Base-by-base conservation (phyloP, 1,139 yeast species). In the Taphrina confusa region DNA sequence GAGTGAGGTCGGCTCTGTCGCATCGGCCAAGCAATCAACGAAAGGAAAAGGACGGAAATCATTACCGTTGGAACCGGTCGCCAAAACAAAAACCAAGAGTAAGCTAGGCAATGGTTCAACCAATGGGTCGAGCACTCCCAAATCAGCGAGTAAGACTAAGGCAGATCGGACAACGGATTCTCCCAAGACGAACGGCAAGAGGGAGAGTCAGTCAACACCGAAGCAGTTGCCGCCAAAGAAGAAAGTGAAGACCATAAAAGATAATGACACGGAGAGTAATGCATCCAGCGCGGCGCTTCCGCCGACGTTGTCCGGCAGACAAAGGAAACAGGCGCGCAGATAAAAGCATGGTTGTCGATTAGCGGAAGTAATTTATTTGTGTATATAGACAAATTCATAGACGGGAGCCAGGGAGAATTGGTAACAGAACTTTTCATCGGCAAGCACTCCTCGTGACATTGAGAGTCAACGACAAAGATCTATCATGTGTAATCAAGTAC, bases 261-360 rank as follows among this genome's bases (percentile, higher is more conserved):
- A 47, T 4, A 11, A n/a, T 9, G 52, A 31, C 18, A 33, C 31
- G 1, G 52, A 47, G 20, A 47, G 52, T 12, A 31, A 20, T 20
- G 42, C 52, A 22, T 33, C 52, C 9, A 33, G 39, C 28, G 42
- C n/a, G 18, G 39, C 20, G 12, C 40, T 54, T 20, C 58, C 58
- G 4, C 58, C 58, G 14, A 54, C 58, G 11, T 25, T 36, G 27
- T 54, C 58, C 34, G 58, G 58, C 1, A 31, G 58, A 9, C 42
- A 31, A 27, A n/a, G 58, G 16, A 42, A 44, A 36, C 58, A 44
- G 16, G 58, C 58, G 4, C 51, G 50, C n/a, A 34, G 58, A 16
- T 54, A 31, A 44, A 22, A 37, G 42, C 42, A 37, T 4, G 40
- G 5, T 11, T 14, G 16, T 22, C 25, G 8, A 18, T 37, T 37